A percentile compares a stretch with the other conserved stretches of the same genome.
Evolutionary conservation across 768 basidiomycete genomes (phyloP).

Genomic region (Hysterangium stoloniferum): DNA sequence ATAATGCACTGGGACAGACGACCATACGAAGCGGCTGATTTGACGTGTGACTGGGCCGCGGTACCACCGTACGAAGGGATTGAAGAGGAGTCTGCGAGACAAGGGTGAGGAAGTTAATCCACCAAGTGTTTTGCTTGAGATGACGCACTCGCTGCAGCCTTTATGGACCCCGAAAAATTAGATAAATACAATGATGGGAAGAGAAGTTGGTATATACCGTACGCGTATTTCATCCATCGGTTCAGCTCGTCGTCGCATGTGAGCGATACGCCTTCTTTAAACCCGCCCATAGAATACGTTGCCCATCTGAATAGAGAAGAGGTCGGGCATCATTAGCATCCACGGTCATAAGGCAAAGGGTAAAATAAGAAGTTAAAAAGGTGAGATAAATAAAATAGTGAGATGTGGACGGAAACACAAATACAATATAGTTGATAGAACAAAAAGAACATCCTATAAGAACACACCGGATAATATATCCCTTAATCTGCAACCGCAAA

Average conservation of each 20-base stretch:
- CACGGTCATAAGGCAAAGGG: too few species aligned
- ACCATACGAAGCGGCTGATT: constrained; percentile 25
- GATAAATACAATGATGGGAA: background rate
- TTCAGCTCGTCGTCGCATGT: constrained; percentile 34
- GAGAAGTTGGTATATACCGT: constrained; percentile 16
- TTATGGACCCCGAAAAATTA: background rate
- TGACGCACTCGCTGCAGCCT: constrained; percentile 3
- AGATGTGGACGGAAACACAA: constrained; percentile 9
- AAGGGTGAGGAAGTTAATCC: constrained; percentile 27
- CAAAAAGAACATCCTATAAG: background rate
- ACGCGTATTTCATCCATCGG: constrained; percentile 30
- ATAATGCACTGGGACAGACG: constrained; percentile 40
- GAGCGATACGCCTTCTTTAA: constrained; percentile 33
- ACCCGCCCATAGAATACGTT: constrained; percentile 29
- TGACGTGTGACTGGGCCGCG: constrained; percentile 29
- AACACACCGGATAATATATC: constrained; percentile 28
- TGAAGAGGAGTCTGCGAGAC: constrained; percentile 28
- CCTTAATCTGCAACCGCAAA: constrained; percentile 46
- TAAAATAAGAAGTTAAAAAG: too few species aligned
- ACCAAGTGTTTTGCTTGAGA: constrained; percentile 23
- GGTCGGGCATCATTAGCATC: background rate
- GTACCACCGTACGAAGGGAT: constrained; percentile 26
- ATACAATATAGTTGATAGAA: constrained; percentile 3
- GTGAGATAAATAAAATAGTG: too few species aligned
- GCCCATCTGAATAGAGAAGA: constrained; percentile 18